Percentiles rank a stretch among this genome's conserved stretches.
Conservation (phyloP, 768 basidiomycete genomes). For the Naematelia aurantialba region DNA sequence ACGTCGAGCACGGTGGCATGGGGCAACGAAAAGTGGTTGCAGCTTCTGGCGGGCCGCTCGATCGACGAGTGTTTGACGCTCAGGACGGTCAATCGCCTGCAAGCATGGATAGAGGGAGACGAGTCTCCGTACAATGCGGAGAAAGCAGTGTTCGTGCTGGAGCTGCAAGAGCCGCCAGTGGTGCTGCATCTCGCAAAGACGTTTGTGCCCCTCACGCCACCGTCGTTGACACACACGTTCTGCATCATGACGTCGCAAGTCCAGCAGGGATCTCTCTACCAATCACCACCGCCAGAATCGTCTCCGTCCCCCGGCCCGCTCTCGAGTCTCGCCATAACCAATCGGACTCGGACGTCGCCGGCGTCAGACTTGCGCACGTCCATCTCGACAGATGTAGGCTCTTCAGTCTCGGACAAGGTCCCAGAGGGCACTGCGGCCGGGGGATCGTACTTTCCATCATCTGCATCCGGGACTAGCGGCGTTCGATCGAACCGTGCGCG, state of each 20-base stretch:
- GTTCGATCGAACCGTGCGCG: slow-evolving; percentile 3
- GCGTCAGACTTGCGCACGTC: slow-evolving; percentile 11
- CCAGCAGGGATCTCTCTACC: not conserved
- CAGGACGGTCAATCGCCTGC: slow-evolving; percentile 17
- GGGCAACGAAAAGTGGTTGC: slow-evolving; percentile 39
- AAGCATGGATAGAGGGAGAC: slow-evolving; percentile 33
- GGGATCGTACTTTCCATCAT: slow-evolving; percentile 3
- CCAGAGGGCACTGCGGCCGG: too few relatives aligned
- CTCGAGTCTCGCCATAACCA: not conserved
- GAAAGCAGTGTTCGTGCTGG: slow-evolving; percentile 17
- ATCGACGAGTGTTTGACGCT: slow-evolving; percentile 28
- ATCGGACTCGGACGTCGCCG: slow-evolving; percentile 6
- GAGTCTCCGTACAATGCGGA: slow-evolving; percentile 1
- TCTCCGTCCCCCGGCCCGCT: not conserved
- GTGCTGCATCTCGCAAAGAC: slow-evolving; percentile 27
- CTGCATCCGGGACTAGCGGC: not conserved
- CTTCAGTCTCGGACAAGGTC: not conserved
- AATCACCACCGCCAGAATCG: slow-evolving; percentile 7
- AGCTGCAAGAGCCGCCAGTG: slow-evolving; percentile 12
- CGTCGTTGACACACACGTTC: slow-evolving; percentile 29
- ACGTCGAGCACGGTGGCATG: slow-evolving; percentile 17
- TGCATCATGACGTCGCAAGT: slow-evolving; percentile 38
- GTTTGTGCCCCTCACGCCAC: slow-evolving; percentile 24
- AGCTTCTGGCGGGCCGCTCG: slow-evolving; percentile 23
- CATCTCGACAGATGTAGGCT: slow-evolving; percentile 2